Evolutionary conservation across 176 grass and related monocot species (phyloP).

Genomic region (Aegilops longissima): DNA sequence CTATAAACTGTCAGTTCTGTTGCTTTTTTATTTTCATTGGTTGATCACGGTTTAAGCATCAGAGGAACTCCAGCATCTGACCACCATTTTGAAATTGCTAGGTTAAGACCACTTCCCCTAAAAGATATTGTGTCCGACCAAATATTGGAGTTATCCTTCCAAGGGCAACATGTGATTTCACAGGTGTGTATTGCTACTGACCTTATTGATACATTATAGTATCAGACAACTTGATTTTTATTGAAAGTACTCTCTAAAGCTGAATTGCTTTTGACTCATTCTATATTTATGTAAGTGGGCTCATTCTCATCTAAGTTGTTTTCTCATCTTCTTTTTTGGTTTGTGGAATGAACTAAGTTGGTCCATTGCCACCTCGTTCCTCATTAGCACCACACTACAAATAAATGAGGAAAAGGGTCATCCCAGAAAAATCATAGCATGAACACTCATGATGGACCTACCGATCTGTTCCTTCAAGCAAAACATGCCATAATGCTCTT

Average conservation of each 20-base stretch:
- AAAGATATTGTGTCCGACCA: constrained; percentile 90
- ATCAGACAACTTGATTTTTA: not conserved
- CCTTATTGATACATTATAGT: constrained; percentile 2
- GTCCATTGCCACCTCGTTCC: not conserved
- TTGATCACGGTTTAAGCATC: not conserved
- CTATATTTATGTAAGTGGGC: constrained; percentile 3
- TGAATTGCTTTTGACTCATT: constrained; percentile 15
- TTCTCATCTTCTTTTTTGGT: constrained; percentile 1
- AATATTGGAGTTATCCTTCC: constrained; percentile 92
- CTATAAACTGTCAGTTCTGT: not conserved
- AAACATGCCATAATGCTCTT: constrained; percentile 1
- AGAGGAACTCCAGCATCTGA: constrained; percentile 2
- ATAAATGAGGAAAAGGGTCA: not conserved
- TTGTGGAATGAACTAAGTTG: not conserved
- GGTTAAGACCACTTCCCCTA: constrained; percentile 99
- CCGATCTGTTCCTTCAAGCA: constrained; percentile 22
- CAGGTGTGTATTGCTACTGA: constrained; percentile 53
- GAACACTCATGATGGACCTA: not conserved
- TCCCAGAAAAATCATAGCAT: not conserved
- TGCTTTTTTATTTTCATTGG: not conserved
- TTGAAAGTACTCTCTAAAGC: not conserved
- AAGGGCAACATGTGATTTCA: constrained; percentile 70
- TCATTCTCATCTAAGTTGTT: not conserved
- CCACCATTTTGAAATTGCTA: constrained; percentile 30
- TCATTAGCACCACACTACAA: not conserved